Evolutionary conservation across 2,329 filamentous ascomycete species (phyloP).

Genomic region (Annulohypoxylon truncatum): DNA sequence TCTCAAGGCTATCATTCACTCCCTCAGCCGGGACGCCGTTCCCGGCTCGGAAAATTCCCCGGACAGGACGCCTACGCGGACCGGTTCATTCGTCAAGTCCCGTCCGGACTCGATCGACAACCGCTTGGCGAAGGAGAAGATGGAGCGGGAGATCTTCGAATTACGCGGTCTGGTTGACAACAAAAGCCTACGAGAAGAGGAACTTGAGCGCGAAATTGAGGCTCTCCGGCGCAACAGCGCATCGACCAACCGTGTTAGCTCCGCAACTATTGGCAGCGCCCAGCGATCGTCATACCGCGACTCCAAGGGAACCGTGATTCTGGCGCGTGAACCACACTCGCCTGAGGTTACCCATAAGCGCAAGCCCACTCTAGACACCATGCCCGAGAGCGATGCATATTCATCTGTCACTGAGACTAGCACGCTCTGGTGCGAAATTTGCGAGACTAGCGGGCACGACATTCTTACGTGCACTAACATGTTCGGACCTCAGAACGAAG

Average conservation of each 20-base stretch:
- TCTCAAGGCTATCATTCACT: conserved; percentile 97
- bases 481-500: conserved; percentile 66
- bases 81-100: conserved; percentile 53
- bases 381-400: conserved; percentile 76
- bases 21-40: conserved; percentile 82
- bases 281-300: conserved; percentile 72
- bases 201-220: conserved; percentile 86
- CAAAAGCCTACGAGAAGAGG: conserved; percentile 81
- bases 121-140: conserved; percentile 71
- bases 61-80: conserved; percentile 51
- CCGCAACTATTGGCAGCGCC: conserved; percentile 61
- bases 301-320: conserved; percentile 73
- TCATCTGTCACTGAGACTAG: conserved; percentile 79
- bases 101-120: conserved; percentile 65
- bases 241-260: conserved; percentile 61
- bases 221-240: conserved; percentile 64
- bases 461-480: conserved; percentile 95
- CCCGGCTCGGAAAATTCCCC: conserved; percentile 53
- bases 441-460: conserved; percentile 90
- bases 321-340: conserved; percentile 63
- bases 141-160: conserved; percentile 84
- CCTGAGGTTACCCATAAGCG: conserved; percentile 63
- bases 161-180: conserved; percentile 78
- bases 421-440: conserved; percentile 92
- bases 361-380: conserved; percentile 70